Percentiles rank a stretch among this genome's conserved stretches.
These are phyloP conservation scores for Plenodomus lindquistii DNA, from an alignment of 2,329 filamentous ascomycete genomes.

Conservation along the genomic window DNA sequence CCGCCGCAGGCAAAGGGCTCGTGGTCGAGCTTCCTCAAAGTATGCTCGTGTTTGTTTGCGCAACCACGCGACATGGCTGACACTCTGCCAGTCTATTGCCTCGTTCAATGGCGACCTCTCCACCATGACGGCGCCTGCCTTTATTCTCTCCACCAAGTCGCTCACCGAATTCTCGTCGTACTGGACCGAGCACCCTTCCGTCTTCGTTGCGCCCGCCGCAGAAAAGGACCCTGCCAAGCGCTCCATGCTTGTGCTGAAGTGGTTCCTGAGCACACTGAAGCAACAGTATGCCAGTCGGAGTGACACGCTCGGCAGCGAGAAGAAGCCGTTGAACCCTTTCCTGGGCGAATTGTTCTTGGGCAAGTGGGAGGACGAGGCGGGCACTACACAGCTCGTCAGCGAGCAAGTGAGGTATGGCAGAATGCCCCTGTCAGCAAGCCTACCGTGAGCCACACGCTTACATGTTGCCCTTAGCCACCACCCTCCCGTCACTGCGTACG, in stretches of 20 bases:
- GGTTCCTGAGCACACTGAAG: conserved; percentile 92
- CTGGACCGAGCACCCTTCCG: conserved; percentile 60
- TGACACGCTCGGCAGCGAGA: conserved; percentile 85
- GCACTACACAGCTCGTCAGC: conserved; percentile 83
- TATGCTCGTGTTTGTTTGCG: conserved; percentile 17
- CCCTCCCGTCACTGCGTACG: conserved; percentile 92
- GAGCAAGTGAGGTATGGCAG: conserved; percentile 80
- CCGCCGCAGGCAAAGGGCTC: conserved; percentile 52
- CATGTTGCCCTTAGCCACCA: conserved; percentile 65
- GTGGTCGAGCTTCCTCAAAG: conserved; percentile 57
- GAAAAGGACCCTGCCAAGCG: conserved; percentile 82
- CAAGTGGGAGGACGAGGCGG: conserved; percentile 81
- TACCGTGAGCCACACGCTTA: conserved; percentile 9
- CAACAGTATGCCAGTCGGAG: conserved; percentile 78
- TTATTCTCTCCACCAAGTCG: conserved; percentile 59
- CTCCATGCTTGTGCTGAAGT: conserved; percentile 86
- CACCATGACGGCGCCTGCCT: conserved; percentile 60
- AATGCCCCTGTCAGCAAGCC: neutral
- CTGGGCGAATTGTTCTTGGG: conserved; percentile 92
- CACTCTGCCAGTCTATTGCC: conserved; percentile 50
- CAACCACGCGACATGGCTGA: conserved; percentile 8
- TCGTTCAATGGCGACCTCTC: conserved; percentile 62
- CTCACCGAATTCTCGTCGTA: conserved; percentile 62
- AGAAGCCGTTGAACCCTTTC: conserved; percentile 97
- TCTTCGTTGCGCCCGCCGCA: conserved; percentile 80